Base-by-base conservation (phyloP, 148 eudicot genomes). In the Rhododendron ferrugineum region DNA sequence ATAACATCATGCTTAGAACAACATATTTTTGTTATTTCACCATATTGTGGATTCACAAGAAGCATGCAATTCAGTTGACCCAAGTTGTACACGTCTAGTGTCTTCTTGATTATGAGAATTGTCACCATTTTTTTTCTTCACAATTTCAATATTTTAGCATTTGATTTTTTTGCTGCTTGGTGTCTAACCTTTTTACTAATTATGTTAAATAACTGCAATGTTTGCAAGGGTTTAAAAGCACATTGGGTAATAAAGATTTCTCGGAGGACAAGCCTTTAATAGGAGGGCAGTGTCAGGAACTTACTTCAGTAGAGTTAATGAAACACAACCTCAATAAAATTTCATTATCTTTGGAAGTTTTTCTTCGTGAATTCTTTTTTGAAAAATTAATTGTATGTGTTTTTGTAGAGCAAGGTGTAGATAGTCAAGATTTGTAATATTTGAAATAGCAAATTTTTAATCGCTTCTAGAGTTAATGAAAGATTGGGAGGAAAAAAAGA, bases 141-240 rank as follows among this genome's bases (percentile, higher is more conserved):
- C 22, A 44, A 52, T 78, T 84, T n/a, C 46, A 74, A 23, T 40
- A 14, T 8, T 18, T 75, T 86, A 62, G 20, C 78, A 5, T 3
- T 46, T 73, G 42, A 78, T 86, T 23, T 68, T 60, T 13, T 44
- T 52, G 52, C 28, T 82, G 56, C n/a, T 82, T 54, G 15, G 34
- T 26, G 32, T 42, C 23, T 49, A n/a, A 60, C 62, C 52, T 73
- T 52, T 82, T 36, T 52, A 26, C 82, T n/a, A 47, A 78, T 77
- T 52, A 83, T 66, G 84, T 83, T 66, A 79, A 40, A 70, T 36
- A 54, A 60, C 15, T 84, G 44, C 54, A 66, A 54, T 34, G 68
- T 47, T 49, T 74, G 82, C 82, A 82, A 47, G 46, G 52, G 68
- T 78, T 74, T 86, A 73, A 84, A 74, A 76, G 89, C 44, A 68